These are phyloP conservation scores for Wickerhamomyces canadensis DNA, from an alignment of 805 yeast genomes.

Conservation along the genomic window DNA sequence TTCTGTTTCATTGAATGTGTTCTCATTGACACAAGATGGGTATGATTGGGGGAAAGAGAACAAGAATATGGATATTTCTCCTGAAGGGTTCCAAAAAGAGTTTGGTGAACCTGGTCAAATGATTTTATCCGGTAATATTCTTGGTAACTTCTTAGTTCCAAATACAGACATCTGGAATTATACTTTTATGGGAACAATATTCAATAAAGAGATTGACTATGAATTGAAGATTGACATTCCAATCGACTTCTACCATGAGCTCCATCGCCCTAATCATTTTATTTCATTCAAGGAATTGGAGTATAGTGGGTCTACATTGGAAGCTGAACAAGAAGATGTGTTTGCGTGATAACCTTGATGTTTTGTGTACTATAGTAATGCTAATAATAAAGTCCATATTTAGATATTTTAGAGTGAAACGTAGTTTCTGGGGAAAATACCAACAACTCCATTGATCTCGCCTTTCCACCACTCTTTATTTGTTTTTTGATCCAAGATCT, in stretches of 20 bases:
- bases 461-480: slow-evolving; percentile 23
- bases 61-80: slow-evolving; percentile 46
- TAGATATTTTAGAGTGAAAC: slow-evolving; percentile 4
- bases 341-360: slow-evolving; percentile 32
- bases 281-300: slow-evolving; percentile 65
- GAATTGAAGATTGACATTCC: slow-evolving; percentile 76
- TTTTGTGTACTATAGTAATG: neutral
- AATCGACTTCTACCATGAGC: slow-evolving; percentile 72
- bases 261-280: slow-evolving; percentile 88
- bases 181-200: slow-evolving; percentile 80
- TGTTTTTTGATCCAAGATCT: slow-evolving; percentile 24
- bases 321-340: slow-evolving; percentile 64
- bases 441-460: slow-evolving; percentile 13
- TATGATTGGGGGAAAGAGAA: slow-evolving; percentile 71
- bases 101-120: slow-evolving; percentile 64
- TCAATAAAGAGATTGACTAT: slow-evolving; percentile 57
- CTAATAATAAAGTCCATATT: no score
- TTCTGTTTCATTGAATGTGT: slow-evolving; percentile 71
- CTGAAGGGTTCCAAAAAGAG: slow-evolving; percentile 59
- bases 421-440: slow-evolving; percentile 20
- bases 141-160: slow-evolving; percentile 86
- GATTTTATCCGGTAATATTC: slow-evolving; percentile 64
- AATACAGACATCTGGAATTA: slow-evolving; percentile 85
- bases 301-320: slow-evolving; percentile 39
- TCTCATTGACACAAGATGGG: slow-evolving; percentile 57